Percentiles rank a stretch among this genome's conserved stretches.
phyloP scores from a whole-genome alignment of 1,284 basidiomycete species.

The Ustilago shanxiensis region DNA sequence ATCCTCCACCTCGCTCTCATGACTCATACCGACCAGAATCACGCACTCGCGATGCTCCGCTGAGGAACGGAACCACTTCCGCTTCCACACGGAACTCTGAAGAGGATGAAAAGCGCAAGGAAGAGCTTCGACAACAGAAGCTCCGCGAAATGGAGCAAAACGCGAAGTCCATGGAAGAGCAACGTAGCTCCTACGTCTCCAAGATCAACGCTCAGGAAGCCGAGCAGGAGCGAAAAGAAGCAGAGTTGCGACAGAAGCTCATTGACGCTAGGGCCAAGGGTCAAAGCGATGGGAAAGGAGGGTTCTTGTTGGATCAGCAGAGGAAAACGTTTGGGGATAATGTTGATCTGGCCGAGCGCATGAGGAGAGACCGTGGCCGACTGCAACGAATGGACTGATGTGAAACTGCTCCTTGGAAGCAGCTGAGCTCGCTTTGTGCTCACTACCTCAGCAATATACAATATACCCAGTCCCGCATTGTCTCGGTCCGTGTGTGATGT shows the following conservation, averaged over 20 bases:
- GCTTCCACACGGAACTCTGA: slow-evolving; percentile 54
- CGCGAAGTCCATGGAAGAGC: slow-evolving; percentile 77
- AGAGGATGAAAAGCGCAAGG: slow-evolving; percentile 58
- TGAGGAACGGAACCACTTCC: background rate
- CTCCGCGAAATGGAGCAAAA: slow-evolving; percentile 86
- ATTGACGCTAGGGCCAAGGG: slow-evolving; percentile 40
- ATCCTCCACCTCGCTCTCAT: slow-evolving; percentile 3
- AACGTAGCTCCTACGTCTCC: slow-evolving; percentile 72
- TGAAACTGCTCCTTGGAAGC: background rate
- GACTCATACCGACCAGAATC: slow-evolving; percentile 7
- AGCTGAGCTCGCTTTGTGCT: too few species aligned
- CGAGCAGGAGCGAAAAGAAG: slow-evolving; percentile 51
- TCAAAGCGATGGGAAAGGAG: slow-evolving; percentile 52
- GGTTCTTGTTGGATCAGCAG: slow-evolving; percentile 63
- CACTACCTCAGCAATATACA: too few species aligned
- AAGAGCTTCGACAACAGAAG: slow-evolving; percentile 80
- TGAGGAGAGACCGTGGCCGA: slow-evolving; percentile 50
- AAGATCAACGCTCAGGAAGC: slow-evolving; percentile 57
- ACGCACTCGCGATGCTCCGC: background rate
- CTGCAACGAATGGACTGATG: slow-evolving; percentile 51
- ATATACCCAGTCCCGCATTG: too few species aligned
- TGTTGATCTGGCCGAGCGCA: slow-evolving; percentile 55
- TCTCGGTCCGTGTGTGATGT: too few species aligned
- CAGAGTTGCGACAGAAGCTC: slow-evolving; percentile 51
- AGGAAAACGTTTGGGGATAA: slow-evolving; percentile 54